These are phyloP conservation scores for Scutellaria galericulata DNA, from an alignment of 257 asterid species.

Conservation along the genomic window DNA sequence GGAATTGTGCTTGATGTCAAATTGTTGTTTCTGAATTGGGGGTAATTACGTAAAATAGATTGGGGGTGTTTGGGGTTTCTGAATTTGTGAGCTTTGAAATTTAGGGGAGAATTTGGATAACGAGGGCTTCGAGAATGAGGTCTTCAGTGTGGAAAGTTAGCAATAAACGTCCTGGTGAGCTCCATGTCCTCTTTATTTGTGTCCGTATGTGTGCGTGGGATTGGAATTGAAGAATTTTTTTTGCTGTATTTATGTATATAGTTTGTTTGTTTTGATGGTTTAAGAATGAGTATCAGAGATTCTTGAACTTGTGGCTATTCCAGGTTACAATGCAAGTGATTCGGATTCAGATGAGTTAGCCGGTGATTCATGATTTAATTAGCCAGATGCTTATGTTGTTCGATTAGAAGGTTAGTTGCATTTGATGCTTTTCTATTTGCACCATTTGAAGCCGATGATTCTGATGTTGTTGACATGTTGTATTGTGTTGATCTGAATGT, in stretches of 20 bases:
- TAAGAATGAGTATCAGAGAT: background rate
- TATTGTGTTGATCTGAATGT: background rate
- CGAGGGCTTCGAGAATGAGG: slow-evolving; percentile 69
- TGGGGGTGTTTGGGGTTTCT: slow-evolving; percentile 29
- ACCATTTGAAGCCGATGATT: background rate
- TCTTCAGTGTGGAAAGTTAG: slow-evolving; percentile 76
- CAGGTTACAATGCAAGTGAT: slow-evolving; percentile 86
- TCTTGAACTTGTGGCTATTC: slow-evolving; percentile 23
- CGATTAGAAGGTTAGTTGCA: slow-evolving; percentile 41
- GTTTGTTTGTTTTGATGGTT: background rate
- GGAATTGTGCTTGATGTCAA: background rate
- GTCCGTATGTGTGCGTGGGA: too few species aligned
- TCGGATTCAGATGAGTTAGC: slow-evolving; percentile 67
- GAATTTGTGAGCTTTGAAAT: slow-evolving; percentile 30
- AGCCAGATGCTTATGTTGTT: slow-evolving; percentile 14
- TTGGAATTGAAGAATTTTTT: background rate
- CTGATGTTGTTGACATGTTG: too few species aligned
- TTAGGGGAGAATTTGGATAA: slow-evolving; percentile 69
- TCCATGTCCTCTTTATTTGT: slow-evolving; percentile 1
- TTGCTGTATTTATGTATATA: too few species aligned
- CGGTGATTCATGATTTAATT: slow-evolving; percentile 44
- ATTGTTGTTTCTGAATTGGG: slow-evolving; percentile 1
- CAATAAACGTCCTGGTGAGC: slow-evolving; percentile 78
- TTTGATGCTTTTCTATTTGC: slow-evolving; percentile 19
- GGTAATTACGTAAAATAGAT: background rate